Conservation (phyloP, 768 basidiomycete species). For the Collybiopsis confluens region DNA sequence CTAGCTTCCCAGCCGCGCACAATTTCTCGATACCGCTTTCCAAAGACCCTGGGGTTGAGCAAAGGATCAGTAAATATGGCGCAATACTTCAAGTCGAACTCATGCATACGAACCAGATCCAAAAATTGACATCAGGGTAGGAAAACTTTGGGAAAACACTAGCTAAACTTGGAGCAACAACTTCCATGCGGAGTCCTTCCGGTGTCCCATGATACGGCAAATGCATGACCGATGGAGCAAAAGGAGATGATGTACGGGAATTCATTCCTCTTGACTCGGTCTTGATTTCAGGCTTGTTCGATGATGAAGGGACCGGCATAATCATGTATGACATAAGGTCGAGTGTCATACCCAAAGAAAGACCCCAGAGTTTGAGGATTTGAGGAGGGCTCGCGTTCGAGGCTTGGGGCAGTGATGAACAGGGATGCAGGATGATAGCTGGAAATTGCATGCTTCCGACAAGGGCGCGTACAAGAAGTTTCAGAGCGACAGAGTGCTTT, state of each 20-base stretch:
- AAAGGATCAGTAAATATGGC: neutral
- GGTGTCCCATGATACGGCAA: slow-evolving; percentile 51
- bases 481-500: slow-evolving; percentile 65
- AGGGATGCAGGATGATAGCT: slow-evolving; percentile 59
- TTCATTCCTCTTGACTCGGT: slow-evolving; percentile 6
- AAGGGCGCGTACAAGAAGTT: slow-evolving; percentile 67
- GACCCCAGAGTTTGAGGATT: slow-evolving; percentile 88
- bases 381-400: slow-evolving; percentile 14
- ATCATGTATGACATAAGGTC: slow-evolving; percentile 91
- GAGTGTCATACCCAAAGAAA: slow-evolving; percentile 93
- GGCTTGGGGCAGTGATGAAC: slow-evolving; percentile 11
- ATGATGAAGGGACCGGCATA: slow-evolving; percentile 36
- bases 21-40: slow-evolving; percentile 88
- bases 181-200: slow-evolving; percentile 56
- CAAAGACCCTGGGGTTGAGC: slow-evolving; percentile 75
- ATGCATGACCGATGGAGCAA: slow-evolving; percentile 41
- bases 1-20: slow-evolving; percentile 93
- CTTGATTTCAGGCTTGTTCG: slow-evolving; percentile 13
- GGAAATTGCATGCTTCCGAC: slow-evolving; percentile 91
- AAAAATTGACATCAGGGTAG: slow-evolving; percentile 97
- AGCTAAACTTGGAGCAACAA: slow-evolving; percentile 69
- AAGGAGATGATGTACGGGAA: slow-evolving; percentile 26
- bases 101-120: slow-evolving; percentile 85
- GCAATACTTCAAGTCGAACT: neutral
- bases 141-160: slow-evolving; percentile 94